Conservation (phyloP, 2,329 filamentous ascomycete genomes). For the Rosellinia necatrix region DNA sequence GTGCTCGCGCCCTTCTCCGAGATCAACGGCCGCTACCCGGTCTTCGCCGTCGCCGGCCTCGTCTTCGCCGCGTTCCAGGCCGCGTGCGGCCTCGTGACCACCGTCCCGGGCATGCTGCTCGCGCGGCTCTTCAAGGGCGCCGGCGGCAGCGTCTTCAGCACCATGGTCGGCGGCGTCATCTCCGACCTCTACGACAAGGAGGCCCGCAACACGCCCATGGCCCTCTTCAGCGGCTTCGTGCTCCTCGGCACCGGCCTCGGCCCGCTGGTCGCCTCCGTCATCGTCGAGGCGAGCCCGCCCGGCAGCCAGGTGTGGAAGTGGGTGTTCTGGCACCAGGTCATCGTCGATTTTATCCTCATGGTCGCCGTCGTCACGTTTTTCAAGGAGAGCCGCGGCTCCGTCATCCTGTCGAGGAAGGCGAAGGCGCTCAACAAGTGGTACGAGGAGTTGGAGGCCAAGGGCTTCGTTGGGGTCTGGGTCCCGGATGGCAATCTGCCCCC, state of each 20-base stretch:
- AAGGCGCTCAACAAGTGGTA: conserved; percentile 78
- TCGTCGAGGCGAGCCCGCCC: conserved; percentile 63
- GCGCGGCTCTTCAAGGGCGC: conserved; percentile 77
- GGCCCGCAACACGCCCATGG: conserved; percentile 87
- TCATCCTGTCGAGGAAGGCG: conserved; percentile 78
- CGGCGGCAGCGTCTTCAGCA: conserved; percentile 79
- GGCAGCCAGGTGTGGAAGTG: conserved; percentile 68
- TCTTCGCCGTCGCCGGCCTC: conserved; percentile 75
- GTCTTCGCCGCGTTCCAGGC: conserved; percentile 74
- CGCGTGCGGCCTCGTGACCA: conserved; percentile 72
- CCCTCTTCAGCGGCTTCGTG: conserved; percentile 79
- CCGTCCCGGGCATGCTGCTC: conserved; percentile 74
- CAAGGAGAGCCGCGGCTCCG: conserved; percentile 80
- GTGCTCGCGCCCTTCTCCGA: conserved; percentile 85
- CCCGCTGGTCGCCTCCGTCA: conserved; percentile 71
- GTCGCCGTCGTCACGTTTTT: conserved; percentile 70
- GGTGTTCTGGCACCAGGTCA: conserved; percentile 86
- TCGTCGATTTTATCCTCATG: conserved; percentile 68
- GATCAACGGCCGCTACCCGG: conserved; percentile 82
- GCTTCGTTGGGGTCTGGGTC: conserved; percentile 56
- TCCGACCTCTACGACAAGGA: conserved; percentile 81
- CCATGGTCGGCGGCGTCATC: conserved; percentile 91
- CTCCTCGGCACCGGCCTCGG: conserved; percentile 80
- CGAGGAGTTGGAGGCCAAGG: conserved; percentile 68
- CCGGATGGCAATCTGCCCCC: conserved; percentile 18